These are phyloP conservation scores for Globisporangium perplexum DNA, from an alignment of 352 stramenopile genomes.

Conservation along the genomic window DNA sequence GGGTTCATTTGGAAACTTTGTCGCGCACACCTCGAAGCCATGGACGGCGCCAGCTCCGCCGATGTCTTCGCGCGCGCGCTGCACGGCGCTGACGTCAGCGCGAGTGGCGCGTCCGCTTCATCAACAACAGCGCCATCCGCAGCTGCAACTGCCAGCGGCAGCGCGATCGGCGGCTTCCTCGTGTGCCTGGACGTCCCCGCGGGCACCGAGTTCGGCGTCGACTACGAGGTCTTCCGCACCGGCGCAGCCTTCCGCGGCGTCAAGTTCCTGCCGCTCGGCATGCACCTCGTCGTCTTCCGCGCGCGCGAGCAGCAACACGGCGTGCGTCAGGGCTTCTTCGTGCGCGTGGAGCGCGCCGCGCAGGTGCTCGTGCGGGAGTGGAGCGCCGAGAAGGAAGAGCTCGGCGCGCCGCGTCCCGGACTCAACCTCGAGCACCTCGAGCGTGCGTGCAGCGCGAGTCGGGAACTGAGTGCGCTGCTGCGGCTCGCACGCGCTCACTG, in stretches of 20 bases:
- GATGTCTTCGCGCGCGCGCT: conserved; percentile 42
- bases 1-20: too few species aligned
- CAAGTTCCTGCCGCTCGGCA: conserved; percentile 76
- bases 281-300: conserved; percentile 83
- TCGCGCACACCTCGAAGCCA: conserved; percentile 6
- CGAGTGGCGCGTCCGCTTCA: not conserved
- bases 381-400: conserved; percentile 72
- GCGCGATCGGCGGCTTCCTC: conserved; percentile 54
- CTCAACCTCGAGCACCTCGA: conserved; percentile 70
- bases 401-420: conserved; percentile 40
- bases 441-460: conserved; percentile 31
- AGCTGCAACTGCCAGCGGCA: not conserved
- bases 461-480: not conserved
- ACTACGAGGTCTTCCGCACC: conserved; percentile 85
- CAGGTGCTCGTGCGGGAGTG: conserved; percentile 77
- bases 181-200: conserved; percentile 80
- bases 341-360: conserved; percentile 45
- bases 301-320: conserved; percentile 72
- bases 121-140: not conserved
- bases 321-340: conserved; percentile 81
- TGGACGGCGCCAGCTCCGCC: conserved; percentile 11
- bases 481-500: not conserved
- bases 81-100: conserved; percentile 1
- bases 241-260: conserved; percentile 75
- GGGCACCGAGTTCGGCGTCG: conserved; percentile 76